Evolutionary conservation across 2,329 filamentous ascomycete species (phyloP).

Genomic region (Aureobasidium leucospermi): DNA sequence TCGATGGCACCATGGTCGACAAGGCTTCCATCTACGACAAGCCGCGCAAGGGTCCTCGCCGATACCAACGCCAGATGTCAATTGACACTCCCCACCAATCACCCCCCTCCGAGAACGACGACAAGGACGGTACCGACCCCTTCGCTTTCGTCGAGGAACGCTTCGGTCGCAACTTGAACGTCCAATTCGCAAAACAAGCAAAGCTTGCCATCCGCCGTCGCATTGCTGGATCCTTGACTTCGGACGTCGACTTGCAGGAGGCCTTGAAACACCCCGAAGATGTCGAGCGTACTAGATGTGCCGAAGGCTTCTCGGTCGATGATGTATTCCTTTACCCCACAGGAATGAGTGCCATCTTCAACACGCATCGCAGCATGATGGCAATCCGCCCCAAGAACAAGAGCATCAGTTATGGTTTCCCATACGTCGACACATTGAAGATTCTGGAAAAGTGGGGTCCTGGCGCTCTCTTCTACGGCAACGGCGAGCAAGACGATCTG

Average conservation of each 20-base stretch:
- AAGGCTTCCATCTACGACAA: slow-evolving; percentile 31
- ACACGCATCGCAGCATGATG: slow-evolving; percentile 69
- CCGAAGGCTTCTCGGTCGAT: slow-evolving; percentile 65
- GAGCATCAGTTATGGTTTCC: slow-evolving; percentile 92
- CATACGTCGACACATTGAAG: slow-evolving; percentile 94
- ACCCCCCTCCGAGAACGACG: slow-evolving; percentile 17
- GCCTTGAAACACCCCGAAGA: slow-evolving; percentile 41
- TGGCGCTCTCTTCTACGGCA: slow-evolving; percentile 81
- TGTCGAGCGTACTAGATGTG: slow-evolving; percentile 32
- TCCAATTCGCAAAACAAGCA: slow-evolving; percentile 70
- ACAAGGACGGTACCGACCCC: slow-evolving; percentile 53
- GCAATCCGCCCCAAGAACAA: slow-evolving; percentile 56
- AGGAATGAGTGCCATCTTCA: slow-evolving; percentile 95
- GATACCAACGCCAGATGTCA: slow-evolving; percentile 64
- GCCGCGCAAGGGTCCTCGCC: slow-evolving; percentile 62
- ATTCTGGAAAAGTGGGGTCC: slow-evolving; percentile 91
- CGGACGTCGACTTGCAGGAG: slow-evolving; percentile 59
- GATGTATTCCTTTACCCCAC: slow-evolving; percentile 85
- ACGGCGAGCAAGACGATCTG: slow-evolving; percentile 67
- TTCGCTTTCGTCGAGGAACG: slow-evolving; percentile 84
- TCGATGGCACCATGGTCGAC: slow-evolving; percentile 58
- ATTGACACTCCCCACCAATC: slow-evolving; percentile 25
- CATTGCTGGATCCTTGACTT: slow-evolving; percentile 78
- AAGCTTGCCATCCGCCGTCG: slow-evolving; percentile 78
- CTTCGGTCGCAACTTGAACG: slow-evolving; percentile 83